Evolutionary conservation across 139 green algal species (phyloP).

Genomic region (Pedinophyceae sp.): DNA sequence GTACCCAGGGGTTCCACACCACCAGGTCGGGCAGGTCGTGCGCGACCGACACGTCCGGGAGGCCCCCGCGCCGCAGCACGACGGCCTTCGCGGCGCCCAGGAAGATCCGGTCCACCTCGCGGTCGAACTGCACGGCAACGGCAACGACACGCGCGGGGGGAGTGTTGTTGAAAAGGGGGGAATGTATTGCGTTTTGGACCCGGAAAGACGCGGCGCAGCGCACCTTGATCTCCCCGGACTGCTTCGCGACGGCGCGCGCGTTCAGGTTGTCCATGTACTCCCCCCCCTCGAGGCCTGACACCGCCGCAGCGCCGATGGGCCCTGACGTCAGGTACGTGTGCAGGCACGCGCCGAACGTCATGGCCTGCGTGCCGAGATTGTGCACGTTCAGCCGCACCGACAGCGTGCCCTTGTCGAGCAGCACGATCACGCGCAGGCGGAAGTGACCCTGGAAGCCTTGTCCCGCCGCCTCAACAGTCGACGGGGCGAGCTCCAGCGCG

Average conservation of each 20-base stretch:
- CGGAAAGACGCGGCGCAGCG: too few relatives aligned
- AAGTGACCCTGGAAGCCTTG: constrained; percentile 29
- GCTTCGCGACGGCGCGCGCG: not conserved
- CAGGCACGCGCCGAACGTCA: constrained; percentile 56
- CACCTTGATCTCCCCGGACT: not conserved
- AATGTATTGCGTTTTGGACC: not conserved
- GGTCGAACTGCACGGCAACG: constrained; percentile 15
- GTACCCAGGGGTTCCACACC: constrained; percentile 65
- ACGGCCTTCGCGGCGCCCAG: constrained; percentile 14
- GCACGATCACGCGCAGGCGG: constrained; percentile 21
- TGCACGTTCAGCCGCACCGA: constrained; percentile 16
- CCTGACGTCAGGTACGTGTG: constrained; percentile 75
- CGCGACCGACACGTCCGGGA: constrained; percentile 25
- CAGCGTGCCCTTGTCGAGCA: constrained; percentile 17
- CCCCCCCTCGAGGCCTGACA: constrained; percentile 29
- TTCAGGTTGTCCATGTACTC: constrained; percentile 52
- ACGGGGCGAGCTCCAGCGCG: not conserved
- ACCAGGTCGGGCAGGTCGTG: constrained; percentile 48
- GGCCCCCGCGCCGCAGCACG: not conserved
- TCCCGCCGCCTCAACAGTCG: not conserved
- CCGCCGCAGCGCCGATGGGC: constrained; percentile 15
- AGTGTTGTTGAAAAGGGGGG: constrained; percentile 2
- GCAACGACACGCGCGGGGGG: not conserved
- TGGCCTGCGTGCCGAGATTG: constrained; percentile 11
- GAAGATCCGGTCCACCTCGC: constrained; percentile 67